These are phyloP conservation scores for Entomortierella parvispora DNA, from an alignment of 192 early-diverging fungal genomes.

Conservation along the genomic window DNA sequence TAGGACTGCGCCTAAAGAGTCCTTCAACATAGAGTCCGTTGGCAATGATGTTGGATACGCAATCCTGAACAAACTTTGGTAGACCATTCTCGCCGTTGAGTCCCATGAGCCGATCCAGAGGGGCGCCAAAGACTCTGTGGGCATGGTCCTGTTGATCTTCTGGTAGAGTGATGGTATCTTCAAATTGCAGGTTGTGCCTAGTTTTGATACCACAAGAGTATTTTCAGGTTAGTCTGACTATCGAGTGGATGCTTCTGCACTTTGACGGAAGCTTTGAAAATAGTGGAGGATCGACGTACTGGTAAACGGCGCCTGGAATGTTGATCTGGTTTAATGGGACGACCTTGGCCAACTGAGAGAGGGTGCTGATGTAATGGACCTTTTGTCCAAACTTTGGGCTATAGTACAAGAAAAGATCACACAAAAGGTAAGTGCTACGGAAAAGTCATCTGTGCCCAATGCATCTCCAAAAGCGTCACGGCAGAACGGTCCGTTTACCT, in stretches of 20 bases:
- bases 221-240: no score
- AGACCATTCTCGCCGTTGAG: constrained; percentile 76
- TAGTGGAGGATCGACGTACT: constrained; percentile 52
- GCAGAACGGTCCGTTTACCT: constrained; percentile 71
- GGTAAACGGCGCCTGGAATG: constrained; percentile 75
- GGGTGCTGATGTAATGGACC: constrained; percentile 80
- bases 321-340: constrained; percentile 81
- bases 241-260: no score
- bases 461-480: background rate
- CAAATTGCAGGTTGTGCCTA: constrained; percentile 57
- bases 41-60: constrained; percentile 70
- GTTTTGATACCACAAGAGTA: no score
- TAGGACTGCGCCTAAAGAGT: constrained; percentile 88
- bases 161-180: constrained; percentile 55
- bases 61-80: constrained; percentile 78
- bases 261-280: no score
- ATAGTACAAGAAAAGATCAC: constrained; percentile 4
- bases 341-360: constrained; percentile 70
- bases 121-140: constrained; percentile 76
- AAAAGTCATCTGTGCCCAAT: no score
- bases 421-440: constrained; percentile 3
- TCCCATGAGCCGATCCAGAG: constrained; percentile 81
- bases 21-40: constrained; percentile 82
- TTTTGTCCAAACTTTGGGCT: constrained; percentile 94
- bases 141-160: constrained; percentile 38